phyloP scores from a whole-genome alignment of 192 early-diverging fungal species.

The Piromyces finnis region DNA sequence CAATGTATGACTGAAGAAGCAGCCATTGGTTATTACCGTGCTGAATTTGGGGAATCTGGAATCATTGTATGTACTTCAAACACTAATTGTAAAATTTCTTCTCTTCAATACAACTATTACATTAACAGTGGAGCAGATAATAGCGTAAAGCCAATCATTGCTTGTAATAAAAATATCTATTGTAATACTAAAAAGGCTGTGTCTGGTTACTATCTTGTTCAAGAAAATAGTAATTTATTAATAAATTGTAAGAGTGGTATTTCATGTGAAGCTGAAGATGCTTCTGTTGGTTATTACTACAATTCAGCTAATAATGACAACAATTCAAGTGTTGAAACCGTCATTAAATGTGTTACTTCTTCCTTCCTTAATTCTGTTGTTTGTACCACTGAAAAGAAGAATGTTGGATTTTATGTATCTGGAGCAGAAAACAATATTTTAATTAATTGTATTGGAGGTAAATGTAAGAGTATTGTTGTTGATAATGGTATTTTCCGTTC shows the following conservation, averaged over 20 bases:
- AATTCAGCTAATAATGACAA: background rate
- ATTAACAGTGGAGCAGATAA: background rate
- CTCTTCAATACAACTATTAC: background rate
- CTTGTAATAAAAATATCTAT: background rate
- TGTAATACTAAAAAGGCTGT: background rate
- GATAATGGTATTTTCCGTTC: background rate
- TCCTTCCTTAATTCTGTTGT: background rate
- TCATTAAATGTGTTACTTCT: background rate
- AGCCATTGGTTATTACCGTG: background rate
- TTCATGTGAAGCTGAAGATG: background rate
- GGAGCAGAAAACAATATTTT: background rate
- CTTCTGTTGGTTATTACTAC: background rate
- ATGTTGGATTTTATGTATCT: background rate
- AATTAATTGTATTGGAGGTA: background rate
- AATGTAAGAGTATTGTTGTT: background rate
- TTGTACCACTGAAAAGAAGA: background rate
- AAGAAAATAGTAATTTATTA: background rate
- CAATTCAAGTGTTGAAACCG: background rate
- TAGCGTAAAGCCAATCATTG: background rate
- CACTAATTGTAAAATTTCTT: background rate
- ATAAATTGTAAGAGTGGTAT: background rate
- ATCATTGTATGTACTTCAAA: background rate
- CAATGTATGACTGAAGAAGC: background rate
- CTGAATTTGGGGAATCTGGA: background rate
- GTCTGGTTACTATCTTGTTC: background rate